These are phyloP conservation scores for Clavispora carvajalis DNA, from an alignment of 805 yeast species.

Conservation along the genomic window DNA sequence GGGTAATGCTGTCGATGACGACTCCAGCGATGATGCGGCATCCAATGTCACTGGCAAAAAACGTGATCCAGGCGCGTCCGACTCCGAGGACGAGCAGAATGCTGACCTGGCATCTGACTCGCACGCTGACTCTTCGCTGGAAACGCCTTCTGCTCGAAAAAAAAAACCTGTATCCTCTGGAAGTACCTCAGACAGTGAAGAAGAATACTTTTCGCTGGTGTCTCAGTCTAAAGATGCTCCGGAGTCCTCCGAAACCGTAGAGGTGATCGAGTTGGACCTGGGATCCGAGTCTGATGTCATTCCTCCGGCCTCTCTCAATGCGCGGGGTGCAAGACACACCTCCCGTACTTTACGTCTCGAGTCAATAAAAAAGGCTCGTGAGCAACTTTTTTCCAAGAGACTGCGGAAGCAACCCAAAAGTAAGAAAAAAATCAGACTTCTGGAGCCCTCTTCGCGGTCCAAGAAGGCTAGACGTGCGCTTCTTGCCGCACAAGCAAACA, in stretches of 20 bases:
- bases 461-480: constrained; percentile 18
- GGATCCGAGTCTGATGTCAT: not conserved
- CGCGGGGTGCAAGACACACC: not conserved
- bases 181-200: not conserved
- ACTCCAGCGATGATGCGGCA: too few relatives aligned
- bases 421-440: not conserved
- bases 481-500: constrained; percentile 21
- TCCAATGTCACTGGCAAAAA: too few relatives aligned
- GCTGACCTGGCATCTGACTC: not conserved
- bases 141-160: too few relatives aligned
- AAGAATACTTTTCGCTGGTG: not conserved
- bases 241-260: not conserved
- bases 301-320: not conserved
- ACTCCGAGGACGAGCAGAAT: not conserved
- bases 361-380: constrained; percentile 49
- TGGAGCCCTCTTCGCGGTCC: constrained; percentile 11
- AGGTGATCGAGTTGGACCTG: constrained; percentile 1
- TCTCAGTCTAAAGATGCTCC: not conserved
- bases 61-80: too few relatives aligned
- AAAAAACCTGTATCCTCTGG: too few relatives aligned
- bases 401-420: not conserved
- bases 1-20: too few relatives aligned
- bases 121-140: too few relatives aligned
- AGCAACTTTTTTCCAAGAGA: not conserved
- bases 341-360: constrained; percentile 2